These are phyloP conservation scores for Kurtzmaniella quercitrusa DNA, from an alignment of 1,139 yeast genomes.

Conservation along the genomic window DNA sequence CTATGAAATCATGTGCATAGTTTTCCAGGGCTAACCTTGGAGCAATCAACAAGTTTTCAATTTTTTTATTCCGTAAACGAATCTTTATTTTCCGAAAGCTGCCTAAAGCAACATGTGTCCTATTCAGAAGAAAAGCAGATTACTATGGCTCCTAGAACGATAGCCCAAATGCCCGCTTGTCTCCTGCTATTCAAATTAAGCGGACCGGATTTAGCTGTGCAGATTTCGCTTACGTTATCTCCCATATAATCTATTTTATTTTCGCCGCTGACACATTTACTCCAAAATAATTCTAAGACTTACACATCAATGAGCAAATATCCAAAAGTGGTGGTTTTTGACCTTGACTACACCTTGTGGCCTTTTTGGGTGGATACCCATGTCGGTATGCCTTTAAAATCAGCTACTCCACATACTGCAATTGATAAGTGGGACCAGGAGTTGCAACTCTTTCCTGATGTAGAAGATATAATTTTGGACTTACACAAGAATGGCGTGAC, in stretches of 20 bases:
- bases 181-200: no score
- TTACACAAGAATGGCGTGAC: conserved; percentile 37
- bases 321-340: conserved; percentile 67
- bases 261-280: neutral
- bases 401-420: conserved; percentile 18
- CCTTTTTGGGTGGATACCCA: conserved; percentile 70
- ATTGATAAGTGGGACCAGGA: conserved; percentile 46
- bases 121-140: no score
- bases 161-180: no score
- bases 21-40: no score
- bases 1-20: no score
- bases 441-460: conserved; percentile 56
- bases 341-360: conserved; percentile 76
- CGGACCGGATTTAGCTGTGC: no score
- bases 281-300: neutral
- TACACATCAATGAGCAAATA: conserved; percentile 16
- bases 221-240: neutral
- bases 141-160: no score
- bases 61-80: no score
- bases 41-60: no score
- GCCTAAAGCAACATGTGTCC: no score
- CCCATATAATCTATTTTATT: neutral
- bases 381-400: conserved; percentile 43
- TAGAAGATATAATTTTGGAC: conserved; percentile 49
- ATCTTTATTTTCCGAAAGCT: no score